Evolutionary conservation across 805 yeast genomes (phyloP).

Genomic region (Suhomyces pyralidae): DNA sequence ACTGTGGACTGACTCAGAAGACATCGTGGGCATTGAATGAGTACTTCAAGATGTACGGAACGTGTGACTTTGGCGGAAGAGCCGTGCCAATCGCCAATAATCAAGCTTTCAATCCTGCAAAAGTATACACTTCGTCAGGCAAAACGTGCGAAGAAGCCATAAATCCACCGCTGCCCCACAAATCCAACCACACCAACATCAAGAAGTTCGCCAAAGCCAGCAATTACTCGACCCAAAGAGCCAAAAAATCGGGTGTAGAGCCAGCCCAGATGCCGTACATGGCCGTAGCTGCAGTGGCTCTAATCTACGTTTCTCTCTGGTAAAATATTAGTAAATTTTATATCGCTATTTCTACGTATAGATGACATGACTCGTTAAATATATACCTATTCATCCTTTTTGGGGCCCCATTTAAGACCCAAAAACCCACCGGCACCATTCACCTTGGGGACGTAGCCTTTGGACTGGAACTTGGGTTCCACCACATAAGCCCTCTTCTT

Average conservation of each 20-base stretch:
- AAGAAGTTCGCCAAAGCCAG: neutral
- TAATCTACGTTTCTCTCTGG: neutral
- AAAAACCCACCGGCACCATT: conserved; percentile 56
- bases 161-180: neutral
- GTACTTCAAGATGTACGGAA: conserved; percentile 23
- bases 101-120: conserved; percentile 15
- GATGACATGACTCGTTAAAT: conserved; percentile 1
- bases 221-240: neutral
- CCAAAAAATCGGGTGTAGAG: neutral
- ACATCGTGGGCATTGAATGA: conserved; percentile 41
- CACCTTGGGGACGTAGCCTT: conserved; percentile 38
- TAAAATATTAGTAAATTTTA: conserved; percentile 1
- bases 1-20: conserved; percentile 36
- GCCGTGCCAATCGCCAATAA: conserved; percentile 19
- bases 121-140: conserved; percentile 21
- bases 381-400: conserved; percentile 37
- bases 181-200: neutral
- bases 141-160: conserved; percentile 14
- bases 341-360: neutral
- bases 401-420: conserved; percentile 87
- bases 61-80: conserved; percentile 24
- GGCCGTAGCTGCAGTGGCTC: neutral
- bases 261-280: neutral
- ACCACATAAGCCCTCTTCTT: conserved; percentile 65
- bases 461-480: conserved; percentile 52